Evolutionary conservation across 2,329 filamentous ascomycete species (phyloP).

Genomic region (Colletotrichum melonis): DNA sequence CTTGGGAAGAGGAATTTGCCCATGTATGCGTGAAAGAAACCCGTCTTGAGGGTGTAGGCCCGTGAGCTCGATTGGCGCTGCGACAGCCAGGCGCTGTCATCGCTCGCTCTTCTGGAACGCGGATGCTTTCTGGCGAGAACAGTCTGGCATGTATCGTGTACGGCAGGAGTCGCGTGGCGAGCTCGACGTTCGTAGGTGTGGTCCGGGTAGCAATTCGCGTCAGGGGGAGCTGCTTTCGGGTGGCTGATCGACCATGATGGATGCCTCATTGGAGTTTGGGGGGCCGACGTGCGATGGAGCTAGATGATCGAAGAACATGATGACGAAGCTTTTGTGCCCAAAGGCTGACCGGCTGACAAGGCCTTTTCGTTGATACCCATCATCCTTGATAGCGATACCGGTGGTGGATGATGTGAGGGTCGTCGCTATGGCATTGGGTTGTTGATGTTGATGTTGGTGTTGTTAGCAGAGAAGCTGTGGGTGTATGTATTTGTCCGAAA

Average conservation of each 20-base stretch:
- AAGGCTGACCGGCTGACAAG: not conserved
- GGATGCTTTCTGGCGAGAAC: not conserved
- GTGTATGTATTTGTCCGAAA: not conserved
- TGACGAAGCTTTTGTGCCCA: not conserved
- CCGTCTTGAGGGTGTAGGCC: too few species aligned
- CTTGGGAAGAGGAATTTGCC: not conserved
- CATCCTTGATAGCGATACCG: too few species aligned
- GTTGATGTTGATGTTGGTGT: not conserved
- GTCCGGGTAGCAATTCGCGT: not conserved
- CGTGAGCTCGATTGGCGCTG: slow-evolving; percentile 8
- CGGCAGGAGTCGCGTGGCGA: not conserved
- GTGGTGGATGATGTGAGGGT: too few species aligned
- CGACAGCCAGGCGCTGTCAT: not conserved
- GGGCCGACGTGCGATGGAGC: not conserved
- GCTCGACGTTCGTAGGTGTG: not conserved
- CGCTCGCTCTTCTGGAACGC: not conserved
- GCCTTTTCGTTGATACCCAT: not conserved
- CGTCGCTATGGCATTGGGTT: not conserved
- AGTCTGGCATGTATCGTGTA: not conserved
- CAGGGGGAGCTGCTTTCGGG: not conserved
- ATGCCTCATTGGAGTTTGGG: not conserved
- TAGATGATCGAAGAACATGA: not conserved
- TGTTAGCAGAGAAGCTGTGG: not conserved
- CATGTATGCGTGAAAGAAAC: not conserved
- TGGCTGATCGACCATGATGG: not conserved